These are phyloP conservation scores for Talaromyces sp. DNA, from an alignment of 2,329 filamentous ascomycete species.

Conservation along the genomic window DNA sequence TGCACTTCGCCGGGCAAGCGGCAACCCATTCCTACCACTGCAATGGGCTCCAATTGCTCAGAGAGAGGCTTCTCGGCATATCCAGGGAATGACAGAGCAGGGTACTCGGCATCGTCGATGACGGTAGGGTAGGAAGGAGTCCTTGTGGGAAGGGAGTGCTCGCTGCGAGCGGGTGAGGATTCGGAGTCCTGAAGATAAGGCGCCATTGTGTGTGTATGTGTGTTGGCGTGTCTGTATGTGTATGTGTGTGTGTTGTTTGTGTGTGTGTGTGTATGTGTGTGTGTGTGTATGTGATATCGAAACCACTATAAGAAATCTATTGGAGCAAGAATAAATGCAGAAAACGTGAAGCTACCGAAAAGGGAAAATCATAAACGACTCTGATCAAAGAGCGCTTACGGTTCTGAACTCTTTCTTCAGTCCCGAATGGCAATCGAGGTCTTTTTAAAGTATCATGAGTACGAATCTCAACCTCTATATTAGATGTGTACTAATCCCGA, in stretches of 20 bases:
- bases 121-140: background rate
- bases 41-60: constrained; percentile 12
- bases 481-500: background rate
- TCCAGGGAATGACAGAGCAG: background rate
- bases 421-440: background rate
- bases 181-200: background rate
- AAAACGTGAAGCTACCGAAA: background rate
- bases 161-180: background rate
- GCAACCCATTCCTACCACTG: constrained; percentile 21
- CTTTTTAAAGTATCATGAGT: background rate
- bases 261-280: background rate
- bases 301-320: background rate
- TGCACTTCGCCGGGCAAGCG: constrained; percentile 4
- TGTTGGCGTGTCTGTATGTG: background rate
- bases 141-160: background rate
- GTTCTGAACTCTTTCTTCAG: background rate
- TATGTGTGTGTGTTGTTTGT: background rate
- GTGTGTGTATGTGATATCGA: background rate
- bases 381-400: background rate
- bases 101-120: constrained; percentile 4
- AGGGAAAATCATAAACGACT: background rate
- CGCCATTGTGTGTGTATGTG: background rate
- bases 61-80: constrained; percentile 9
- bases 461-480: background rate
- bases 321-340: background rate